Evolutionary conservation across 352 stramenopile species (phyloP).

Genomic region (Hyaloperonospora brassicae): DNA sequence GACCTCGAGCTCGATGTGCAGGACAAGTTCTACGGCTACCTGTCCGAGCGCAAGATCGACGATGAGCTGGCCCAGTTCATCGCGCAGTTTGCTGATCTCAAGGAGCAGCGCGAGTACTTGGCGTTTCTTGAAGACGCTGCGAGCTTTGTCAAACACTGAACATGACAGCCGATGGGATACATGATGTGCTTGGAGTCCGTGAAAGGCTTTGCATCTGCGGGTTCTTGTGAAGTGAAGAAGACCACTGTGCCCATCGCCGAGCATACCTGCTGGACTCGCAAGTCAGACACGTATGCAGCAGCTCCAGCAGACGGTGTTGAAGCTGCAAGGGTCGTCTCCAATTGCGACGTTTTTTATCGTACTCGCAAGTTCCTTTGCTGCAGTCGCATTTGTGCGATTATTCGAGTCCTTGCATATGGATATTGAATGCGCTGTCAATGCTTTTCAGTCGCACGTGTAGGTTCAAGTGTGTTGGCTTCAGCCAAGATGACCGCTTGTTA

Average conservation of each 20-base stretch:
- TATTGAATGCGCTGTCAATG: conserved; percentile 85
- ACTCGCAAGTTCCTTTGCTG: conserved; percentile 57
- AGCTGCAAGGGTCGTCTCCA: conserved; percentile 24
- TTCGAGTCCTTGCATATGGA: conserved; percentile 86
- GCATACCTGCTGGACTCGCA: conserved; percentile 66
- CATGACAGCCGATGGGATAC: conserved; percentile 6
- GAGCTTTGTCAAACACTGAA: conserved; percentile 69
- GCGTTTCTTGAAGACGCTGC: conserved; percentile 62
- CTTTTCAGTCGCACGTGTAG: conserved; percentile 86
- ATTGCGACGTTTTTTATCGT: conserved; percentile 64
- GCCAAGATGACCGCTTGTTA: conserved; percentile 76
- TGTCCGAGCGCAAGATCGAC: conserved; percentile 70
- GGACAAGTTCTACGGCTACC: conserved; percentile 72
- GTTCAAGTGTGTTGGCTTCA: conserved; percentile 90
- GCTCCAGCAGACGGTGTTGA: conserved; percentile 29
- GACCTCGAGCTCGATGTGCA: conserved; percentile 82
- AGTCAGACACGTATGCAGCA: conserved; percentile 75
- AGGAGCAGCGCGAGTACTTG: conserved; percentile 83
- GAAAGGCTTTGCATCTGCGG: conserved; percentile 72
- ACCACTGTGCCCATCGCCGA: conserved; percentile 52
- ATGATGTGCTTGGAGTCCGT: conserved; percentile 9
- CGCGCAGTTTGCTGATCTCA: conserved; percentile 73
- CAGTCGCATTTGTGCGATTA: conserved; percentile 87
- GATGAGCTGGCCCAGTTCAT: conserved; percentile 83
- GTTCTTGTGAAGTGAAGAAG: conserved; percentile 78